These are phyloP conservation scores for Arthroderma uncinatum DNA, from an alignment of 2,329 filamentous ascomycete species.

Conservation along the genomic window DNA sequence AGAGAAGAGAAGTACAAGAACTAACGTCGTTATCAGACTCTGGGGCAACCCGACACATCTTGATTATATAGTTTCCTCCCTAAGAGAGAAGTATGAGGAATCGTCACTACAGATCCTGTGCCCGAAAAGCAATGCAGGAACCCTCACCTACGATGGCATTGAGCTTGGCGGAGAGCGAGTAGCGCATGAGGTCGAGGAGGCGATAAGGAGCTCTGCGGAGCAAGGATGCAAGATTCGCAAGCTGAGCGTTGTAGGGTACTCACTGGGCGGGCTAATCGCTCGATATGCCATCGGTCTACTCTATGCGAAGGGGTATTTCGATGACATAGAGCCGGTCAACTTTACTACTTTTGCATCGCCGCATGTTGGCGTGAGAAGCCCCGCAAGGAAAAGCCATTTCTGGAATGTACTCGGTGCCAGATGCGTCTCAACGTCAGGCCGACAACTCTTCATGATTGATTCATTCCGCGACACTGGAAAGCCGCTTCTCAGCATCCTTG, in stretches of 20 bases:
- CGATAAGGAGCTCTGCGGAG: conserved; percentile 42
- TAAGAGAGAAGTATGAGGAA: conserved; percentile 41
- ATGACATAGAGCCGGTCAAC: conserved; percentile 74
- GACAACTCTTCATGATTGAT: conserved; percentile 81
- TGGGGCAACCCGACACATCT: conserved; percentile 53
- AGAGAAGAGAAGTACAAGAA: not conserved
- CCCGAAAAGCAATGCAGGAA: conserved; percentile 46
- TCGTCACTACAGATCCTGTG: conserved; percentile 44
- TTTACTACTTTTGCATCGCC: conserved; percentile 88
- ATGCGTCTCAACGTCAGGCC: conserved; percentile 69
- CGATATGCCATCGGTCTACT: conserved; percentile 79
- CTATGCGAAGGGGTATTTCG: conserved; percentile 67
- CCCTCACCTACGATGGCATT: conserved; percentile 54
- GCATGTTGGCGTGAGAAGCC: conserved; percentile 64
- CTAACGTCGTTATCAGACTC: conserved; percentile 31
- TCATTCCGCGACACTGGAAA: conserved; percentile 70
- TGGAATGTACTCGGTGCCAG: conserved; percentile 79
- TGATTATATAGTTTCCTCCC: conserved; percentile 41
- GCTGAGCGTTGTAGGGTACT: conserved; percentile 81
- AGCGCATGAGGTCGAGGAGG: conserved; percentile 52
- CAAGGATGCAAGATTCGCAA: conserved; percentile 63
- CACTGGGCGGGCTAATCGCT: conserved; percentile 73
- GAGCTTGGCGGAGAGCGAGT: conserved; percentile 58
- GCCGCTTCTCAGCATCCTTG: conserved; percentile 67
- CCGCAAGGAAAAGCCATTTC: conserved; percentile 54